Evolutionary conservation across 2,329 filamentous ascomycete species (phyloP).

Genomic region (Colletotrichum karsti): DNA sequence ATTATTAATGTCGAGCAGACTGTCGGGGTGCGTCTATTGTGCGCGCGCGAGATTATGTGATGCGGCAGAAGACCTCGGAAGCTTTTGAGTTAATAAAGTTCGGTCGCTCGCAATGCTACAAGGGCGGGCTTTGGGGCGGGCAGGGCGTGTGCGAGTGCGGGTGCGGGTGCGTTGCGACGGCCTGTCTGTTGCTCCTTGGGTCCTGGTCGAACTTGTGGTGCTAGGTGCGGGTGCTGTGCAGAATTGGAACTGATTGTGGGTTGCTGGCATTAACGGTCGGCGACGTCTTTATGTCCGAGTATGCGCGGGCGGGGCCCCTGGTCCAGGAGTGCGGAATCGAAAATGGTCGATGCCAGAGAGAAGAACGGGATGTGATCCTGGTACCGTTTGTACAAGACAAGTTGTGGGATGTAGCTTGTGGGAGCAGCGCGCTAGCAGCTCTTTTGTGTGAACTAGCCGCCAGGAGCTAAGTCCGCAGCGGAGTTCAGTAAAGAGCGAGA

Average conservation of each 20-base stretch:
- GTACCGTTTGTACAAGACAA: slow-evolving; percentile 16
- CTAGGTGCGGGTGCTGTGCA: neutral
- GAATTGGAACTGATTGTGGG: slow-evolving; percentile 5
- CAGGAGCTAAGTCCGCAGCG: slow-evolving; percentile 22
- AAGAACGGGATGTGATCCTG: slow-evolving; percentile 7
- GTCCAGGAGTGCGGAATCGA: slow-evolving; percentile 2
- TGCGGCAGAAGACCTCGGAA: slow-evolving; percentile 18
- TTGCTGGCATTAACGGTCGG: slow-evolving; percentile 38
- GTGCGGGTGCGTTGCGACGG: slow-evolving; percentile 12
- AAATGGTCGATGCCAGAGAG: neutral
- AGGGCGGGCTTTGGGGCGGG: neutral
- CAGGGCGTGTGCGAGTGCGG: neutral
- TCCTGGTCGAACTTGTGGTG: neutral
- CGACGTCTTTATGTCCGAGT: slow-evolving; percentile 51
- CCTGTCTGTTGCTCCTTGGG: neutral
- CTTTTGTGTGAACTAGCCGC: slow-evolving; percentile 18
- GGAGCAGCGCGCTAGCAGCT: slow-evolving; percentile 17
- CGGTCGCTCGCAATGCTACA: slow-evolving; percentile 25
- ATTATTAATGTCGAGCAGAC: slow-evolving; percentile 29
- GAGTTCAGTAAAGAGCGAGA: slow-evolving; percentile 10
- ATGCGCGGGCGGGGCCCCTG: slow-evolving; percentile 27
- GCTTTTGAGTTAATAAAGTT: slow-evolving; percentile 28
- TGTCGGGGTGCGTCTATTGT: slow-evolving; percentile 28
- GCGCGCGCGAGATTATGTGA: slow-evolving; percentile 28
- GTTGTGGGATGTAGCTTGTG: slow-evolving; percentile 15